Conservation (phyloP, 495 filamentous ascomycete genomes). For the Penicillium parvum region DNA sequence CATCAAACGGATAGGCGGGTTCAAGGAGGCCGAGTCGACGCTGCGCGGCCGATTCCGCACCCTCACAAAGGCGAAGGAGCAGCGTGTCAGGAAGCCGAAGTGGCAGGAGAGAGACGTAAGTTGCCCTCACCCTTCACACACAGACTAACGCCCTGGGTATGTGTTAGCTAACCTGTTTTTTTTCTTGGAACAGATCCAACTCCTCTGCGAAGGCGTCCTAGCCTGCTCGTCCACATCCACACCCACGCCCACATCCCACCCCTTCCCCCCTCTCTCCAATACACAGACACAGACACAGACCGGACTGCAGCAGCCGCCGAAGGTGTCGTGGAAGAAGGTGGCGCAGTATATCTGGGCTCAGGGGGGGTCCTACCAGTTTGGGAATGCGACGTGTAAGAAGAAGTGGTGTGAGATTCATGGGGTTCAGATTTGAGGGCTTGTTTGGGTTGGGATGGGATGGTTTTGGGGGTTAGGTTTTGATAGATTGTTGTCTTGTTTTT, state of each 20-base stretch:
- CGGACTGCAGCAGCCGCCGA: slow-evolving; percentile 28
- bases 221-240: too few species aligned
- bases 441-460: neutral
- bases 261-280: too few species aligned
- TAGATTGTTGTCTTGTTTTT: neutral
- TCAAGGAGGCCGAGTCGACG: slow-evolving; percentile 81
- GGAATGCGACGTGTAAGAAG: slow-evolving; percentile 83
- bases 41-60: slow-evolving; percentile 75
- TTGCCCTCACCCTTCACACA: slow-evolving; percentile 13
- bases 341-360: slow-evolving; percentile 62
- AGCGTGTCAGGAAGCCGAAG: slow-evolving; percentile 71
- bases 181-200: slow-evolving; percentile 20
- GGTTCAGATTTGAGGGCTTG: slow-evolving; percentile 12
- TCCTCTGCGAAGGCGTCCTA: slow-evolving; percentile 34
- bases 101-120: slow-evolving; percentile 78
- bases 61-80: slow-evolving; percentile 69
- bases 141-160: neutral
- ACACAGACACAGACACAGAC: too few species aligned
- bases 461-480: neutral
- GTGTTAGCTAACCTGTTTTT: neutral
- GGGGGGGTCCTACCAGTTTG: slow-evolving; percentile 81
- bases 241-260: too few species aligned
- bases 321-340: slow-evolving; percentile 80
- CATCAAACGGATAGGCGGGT: slow-evolving; percentile 62
- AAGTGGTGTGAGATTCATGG: slow-evolving; percentile 53